A percentile compares a stretch with the other conserved stretches of the same genome.
Conservation (phyloP, 1,284 basidiomycete species). For the Exsudoporus floridanus region DNA sequence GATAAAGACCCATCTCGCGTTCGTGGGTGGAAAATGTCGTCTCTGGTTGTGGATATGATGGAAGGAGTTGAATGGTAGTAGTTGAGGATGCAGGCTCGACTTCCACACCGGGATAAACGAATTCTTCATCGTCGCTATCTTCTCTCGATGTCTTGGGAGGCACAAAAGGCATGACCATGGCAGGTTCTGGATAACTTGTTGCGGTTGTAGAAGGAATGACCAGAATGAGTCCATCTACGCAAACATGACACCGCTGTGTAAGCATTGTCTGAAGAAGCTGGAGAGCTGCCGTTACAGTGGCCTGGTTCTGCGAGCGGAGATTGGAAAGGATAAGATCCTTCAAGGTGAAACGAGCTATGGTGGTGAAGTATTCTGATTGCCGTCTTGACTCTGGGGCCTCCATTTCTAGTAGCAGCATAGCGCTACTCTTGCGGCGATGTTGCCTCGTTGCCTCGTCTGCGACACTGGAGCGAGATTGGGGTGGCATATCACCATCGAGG, state of each 20-base stretch:
- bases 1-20: slow-evolving; percentile 80
- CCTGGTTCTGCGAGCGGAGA: slow-evolving; percentile 62
- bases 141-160: slow-evolving; percentile 27
- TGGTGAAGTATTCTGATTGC: slow-evolving; percentile 79
- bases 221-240: slow-evolving; percentile 65
- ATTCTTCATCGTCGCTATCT: slow-evolving; percentile 65
- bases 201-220: slow-evolving; percentile 68
- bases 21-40: slow-evolving; percentile 77
- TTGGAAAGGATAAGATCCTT: slow-evolving; percentile 85
- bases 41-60: slow-evolving; percentile 58
- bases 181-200: slow-evolving; percentile 71
- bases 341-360: slow-evolving; percentile 83
- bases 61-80: slow-evolving; percentile 20
- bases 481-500: slow-evolving; percentile 41
- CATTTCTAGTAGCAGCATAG: slow-evolving; percentile 81
- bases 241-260: slow-evolving; percentile 64
- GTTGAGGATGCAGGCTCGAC: slow-evolving; percentile 23
- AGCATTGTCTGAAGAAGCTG: slow-evolving; percentile 80
- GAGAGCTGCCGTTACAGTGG: slow-evolving; percentile 72
- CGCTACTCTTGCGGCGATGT: slow-evolving; percentile 74
- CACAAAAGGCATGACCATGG: slow-evolving; percentile 35
- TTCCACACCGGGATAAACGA: slow-evolving; percentile 60
- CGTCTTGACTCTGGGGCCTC: slow-evolving; percentile 70
- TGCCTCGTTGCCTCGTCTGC: slow-evolving; percentile 46
- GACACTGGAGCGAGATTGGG: slow-evolving; percentile 33